These are phyloP conservation scores for Boletus tomentosulus DNA, from an alignment of 768 basidiomycete species.

Conservation along the genomic window DNA sequence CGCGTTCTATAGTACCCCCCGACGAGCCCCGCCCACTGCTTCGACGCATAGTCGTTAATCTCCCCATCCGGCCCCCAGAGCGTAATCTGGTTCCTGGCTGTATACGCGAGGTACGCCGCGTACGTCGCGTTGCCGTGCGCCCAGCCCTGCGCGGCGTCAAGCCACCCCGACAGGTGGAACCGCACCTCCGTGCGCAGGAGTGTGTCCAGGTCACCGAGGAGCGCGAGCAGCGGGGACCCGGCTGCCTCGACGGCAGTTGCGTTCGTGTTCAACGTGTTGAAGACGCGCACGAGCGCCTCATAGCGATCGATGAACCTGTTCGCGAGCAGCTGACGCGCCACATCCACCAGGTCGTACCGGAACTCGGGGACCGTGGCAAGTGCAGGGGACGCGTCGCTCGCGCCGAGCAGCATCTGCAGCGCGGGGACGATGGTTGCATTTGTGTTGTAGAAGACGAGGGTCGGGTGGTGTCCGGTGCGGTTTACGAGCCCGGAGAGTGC, in stretches of 20 bases:
- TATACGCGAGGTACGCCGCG: too few relatives aligned
- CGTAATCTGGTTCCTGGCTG: too few relatives aligned
- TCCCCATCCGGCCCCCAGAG: too few relatives aligned
- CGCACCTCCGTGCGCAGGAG: conserved; percentile 31
- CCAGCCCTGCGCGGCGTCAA: too few relatives aligned
- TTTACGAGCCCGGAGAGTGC: too few relatives aligned
- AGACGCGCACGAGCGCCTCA: conserved; percentile 27
- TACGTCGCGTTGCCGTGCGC: too few relatives aligned
- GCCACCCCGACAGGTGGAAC: conserved; percentile 19
- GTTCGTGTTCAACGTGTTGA: conserved; percentile 20
- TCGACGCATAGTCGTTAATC: too few relatives aligned
- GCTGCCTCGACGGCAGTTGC: conserved; percentile 20
- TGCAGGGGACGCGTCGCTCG: conserved; percentile 3
- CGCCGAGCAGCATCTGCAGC: conserved; percentile 59
- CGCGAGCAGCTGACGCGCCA: conserved; percentile 37
- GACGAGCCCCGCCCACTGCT: too few relatives aligned
- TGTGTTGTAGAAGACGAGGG: conserved; percentile 31
- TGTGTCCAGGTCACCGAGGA: conserved; percentile 33
- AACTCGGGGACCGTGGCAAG: conserved; percentile 32
- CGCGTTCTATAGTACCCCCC: too few relatives aligned
- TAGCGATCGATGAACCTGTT: conserved; percentile 37
- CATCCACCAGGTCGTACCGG: conserved; percentile 37
- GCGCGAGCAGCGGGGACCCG: conserved; percentile 25
- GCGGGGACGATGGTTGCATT: conserved; percentile 68
- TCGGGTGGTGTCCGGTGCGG: too few relatives aligned